These are phyloP conservation scores for Huntiella moniliformis DNA, from an alignment of 2,329 filamentous ascomycete species.

Conservation along the genomic window DNA sequence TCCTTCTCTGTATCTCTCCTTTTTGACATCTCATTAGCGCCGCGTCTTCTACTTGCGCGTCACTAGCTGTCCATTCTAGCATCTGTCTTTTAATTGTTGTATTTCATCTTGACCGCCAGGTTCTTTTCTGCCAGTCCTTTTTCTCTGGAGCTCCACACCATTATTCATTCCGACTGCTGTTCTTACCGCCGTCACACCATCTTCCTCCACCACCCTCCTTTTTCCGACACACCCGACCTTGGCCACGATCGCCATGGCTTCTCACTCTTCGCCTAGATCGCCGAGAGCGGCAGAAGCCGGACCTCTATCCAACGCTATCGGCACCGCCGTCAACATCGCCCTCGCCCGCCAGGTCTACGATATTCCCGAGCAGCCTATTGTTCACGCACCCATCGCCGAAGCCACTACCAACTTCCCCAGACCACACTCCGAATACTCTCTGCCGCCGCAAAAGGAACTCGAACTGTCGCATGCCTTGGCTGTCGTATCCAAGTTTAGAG, in stretches of 20 bases:
- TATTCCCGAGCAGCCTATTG: slow-evolving; percentile 10
- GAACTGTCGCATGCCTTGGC: slow-evolving; percentile 10
- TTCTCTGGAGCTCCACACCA: neutral
- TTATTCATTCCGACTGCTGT: too few relatives aligned
- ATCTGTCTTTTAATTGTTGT: neutral
- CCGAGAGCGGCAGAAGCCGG: too few relatives aligned
- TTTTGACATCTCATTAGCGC: neutral
- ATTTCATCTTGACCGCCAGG: neutral
- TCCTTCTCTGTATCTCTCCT: neutral
- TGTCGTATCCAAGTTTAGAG: slow-evolving; percentile 10
- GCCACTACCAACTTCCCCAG: neutral
- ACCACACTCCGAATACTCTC: neutral
- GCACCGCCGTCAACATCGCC: slow-evolving; percentile 9
- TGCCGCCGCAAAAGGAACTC: slow-evolving; percentile 9
- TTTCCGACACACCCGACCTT: too few relatives aligned
- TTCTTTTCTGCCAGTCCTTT: neutral
- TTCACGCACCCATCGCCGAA: slow-evolving; percentile 7
- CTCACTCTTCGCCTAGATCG: too few relatives aligned
- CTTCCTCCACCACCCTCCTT: too few relatives aligned
- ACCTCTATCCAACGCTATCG: neutral
- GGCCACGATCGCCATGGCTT: too few relatives aligned
- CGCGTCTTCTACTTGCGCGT: neutral
- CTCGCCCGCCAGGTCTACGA: slow-evolving; percentile 11
- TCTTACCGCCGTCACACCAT: too few relatives aligned
- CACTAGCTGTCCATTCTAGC: neutral